These are phyloP conservation scores for Candida jianshihensis DNA, from an alignment of 805 yeast genomes.

Conservation along the genomic window DNA sequence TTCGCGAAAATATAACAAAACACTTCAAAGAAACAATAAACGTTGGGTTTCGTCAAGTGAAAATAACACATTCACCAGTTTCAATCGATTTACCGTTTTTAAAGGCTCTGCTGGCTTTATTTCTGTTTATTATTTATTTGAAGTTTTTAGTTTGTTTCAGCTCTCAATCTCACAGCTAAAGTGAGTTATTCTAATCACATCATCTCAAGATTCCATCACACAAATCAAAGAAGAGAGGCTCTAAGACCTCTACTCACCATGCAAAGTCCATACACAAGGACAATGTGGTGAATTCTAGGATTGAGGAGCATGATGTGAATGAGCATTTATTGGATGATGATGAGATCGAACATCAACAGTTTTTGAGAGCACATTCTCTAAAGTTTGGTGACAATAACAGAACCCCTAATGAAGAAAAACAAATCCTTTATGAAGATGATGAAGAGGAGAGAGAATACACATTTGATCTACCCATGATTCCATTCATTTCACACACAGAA, in stretches of 20 bases:
- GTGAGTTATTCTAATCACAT: too few relatives aligned
- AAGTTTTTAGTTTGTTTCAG: too few relatives aligned
- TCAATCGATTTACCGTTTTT: too few relatives aligned
- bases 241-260: neutral
- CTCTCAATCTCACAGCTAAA: too few relatives aligned
- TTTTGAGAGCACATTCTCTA: neutral
- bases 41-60: too few relatives aligned
- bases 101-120: too few relatives aligned
- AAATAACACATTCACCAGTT: too few relatives aligned
- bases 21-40: too few relatives aligned
- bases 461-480: slow-evolving; percentile 21
- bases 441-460: slow-evolving; percentile 23
- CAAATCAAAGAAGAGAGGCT: neutral
- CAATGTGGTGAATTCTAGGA: neutral
- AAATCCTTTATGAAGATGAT: slow-evolving; percentile 5
- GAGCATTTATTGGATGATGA: neutral
- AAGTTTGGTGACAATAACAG: neutral
- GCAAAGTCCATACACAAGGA: too few relatives aligned
- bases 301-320: neutral
- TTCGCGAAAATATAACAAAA: too few relatives aligned
- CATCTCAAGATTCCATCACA: slow-evolving; percentile 1
- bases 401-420: too few relatives aligned
- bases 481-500: slow-evolving; percentile 19
- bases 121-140: too few relatives aligned
- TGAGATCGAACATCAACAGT: neutral